phyloP scores from a whole-genome alignment of 495 filamentous ascomycete species.

The Aspergillus kassunensis region DNA sequence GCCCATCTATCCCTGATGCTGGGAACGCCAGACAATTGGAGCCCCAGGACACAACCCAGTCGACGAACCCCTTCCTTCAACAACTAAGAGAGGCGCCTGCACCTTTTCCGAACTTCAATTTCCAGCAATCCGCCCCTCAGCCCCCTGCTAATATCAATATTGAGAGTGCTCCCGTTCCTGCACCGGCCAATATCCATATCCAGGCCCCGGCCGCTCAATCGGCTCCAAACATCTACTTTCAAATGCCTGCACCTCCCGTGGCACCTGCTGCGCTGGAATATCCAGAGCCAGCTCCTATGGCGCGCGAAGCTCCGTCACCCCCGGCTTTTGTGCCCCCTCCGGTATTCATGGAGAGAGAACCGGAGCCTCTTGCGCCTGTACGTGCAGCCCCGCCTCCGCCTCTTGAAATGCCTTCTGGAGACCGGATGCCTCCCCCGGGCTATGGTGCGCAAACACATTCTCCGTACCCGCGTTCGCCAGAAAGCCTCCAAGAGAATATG shows the following conservation, averaged over 20 bases:
- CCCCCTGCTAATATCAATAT: slow-evolving; percentile 1
- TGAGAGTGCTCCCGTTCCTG: slow-evolving; percentile 2
- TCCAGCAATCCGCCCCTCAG: neutral
- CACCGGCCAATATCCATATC: slow-evolving; percentile 8
- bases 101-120: slow-evolving; percentile 9
- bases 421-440: slow-evolving; percentile 26
- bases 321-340: neutral
- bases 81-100: neutral
- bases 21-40: neutral
- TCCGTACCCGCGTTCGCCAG: slow-evolving; percentile 39
- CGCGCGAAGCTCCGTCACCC: neutral
- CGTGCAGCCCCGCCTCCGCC: slow-evolving; percentile 13
- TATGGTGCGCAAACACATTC: slow-evolving; percentile 16
- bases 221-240: neutral
- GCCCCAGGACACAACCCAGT: neutral
- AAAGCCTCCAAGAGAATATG: slow-evolving; percentile 28
- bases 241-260: neutral
- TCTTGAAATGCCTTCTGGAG: slow-evolving; percentile 16
- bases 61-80: slow-evolving; percentile 13
- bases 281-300: neutral
- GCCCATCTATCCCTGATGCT: neutral
- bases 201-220: slow-evolving; percentile 6
- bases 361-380: neutral
- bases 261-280: neutral
- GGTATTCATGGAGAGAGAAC: too few species aligned